These are phyloP conservation scores for Petunia hybrid DNA, from an alignment of 305 asterid genomes.

Conservation along the genomic window DNA sequence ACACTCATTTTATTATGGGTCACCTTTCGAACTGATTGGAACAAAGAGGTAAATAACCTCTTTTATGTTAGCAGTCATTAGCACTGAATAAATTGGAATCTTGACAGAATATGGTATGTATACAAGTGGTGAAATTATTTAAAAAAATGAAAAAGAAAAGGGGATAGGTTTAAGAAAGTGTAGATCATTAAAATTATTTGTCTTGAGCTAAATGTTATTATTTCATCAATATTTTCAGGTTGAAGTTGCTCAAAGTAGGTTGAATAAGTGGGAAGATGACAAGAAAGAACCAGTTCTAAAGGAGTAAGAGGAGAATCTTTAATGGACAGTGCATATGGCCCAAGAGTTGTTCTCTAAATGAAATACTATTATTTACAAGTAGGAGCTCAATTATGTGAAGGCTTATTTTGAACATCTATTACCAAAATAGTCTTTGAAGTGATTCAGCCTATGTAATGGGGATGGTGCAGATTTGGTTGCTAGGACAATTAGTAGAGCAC, in stretches of 20 bases:
- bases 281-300: slow-evolving; percentile 10
- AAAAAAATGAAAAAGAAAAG: no score
- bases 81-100: neutral
- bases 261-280: slow-evolving; percentile 39
- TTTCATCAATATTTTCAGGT: slow-evolving; percentile 34
- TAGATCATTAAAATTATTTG: neutral
- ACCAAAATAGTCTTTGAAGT: no score
- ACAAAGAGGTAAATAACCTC: slow-evolving; percentile 55
- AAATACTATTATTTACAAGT: no score
- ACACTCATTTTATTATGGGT: slow-evolving; percentile 68
- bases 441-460: neutral
- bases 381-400: no score
- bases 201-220: neutral
- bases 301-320: neutral
- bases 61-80: neutral
- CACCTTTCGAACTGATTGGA: slow-evolving; percentile 68
- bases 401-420: no score
- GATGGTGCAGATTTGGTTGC: neutral
- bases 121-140: no score
- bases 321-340: neutral
- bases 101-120: neutral
- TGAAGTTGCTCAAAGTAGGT: slow-evolving; percentile 37
- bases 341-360: no score
- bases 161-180: neutral
- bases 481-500: neutral